phyloP scores from a whole-genome alignment of 108 stramenopile species.

The Cyclotella cryptica region DNA sequence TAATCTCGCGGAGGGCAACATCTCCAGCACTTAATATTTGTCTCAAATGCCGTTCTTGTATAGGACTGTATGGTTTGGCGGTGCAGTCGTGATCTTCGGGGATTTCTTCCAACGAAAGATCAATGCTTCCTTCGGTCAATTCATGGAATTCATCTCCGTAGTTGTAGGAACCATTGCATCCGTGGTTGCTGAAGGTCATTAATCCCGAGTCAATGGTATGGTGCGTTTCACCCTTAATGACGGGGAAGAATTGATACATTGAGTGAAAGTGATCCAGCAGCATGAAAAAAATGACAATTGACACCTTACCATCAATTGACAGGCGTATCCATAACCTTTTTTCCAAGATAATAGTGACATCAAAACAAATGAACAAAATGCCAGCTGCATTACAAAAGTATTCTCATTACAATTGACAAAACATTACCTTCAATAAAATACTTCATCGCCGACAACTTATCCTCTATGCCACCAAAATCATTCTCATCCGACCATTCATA shows the following conservation, averaged over 20 bases:
- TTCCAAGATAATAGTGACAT: too few relatives aligned
- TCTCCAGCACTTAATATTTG: slow-evolving; percentile 14
- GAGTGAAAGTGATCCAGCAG: not conserved
- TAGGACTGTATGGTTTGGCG: slow-evolving; percentile 21
- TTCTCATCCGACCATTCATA: slow-evolving; percentile 13
- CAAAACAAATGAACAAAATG: too few relatives aligned
- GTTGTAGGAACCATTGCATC: slow-evolving; percentile 44
- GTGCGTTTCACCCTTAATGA: slow-evolving; percentile 24
- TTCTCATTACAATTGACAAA: not conserved
- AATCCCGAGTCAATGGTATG: slow-evolving; percentile 31
- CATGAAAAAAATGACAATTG: too few relatives aligned
- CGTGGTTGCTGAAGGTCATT: slow-evolving; percentile 39
- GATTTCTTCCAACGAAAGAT: not conserved
- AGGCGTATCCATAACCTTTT: slow-evolving; percentile 17
- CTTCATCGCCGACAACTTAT: slow-evolving; percentile 9
- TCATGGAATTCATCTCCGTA: slow-evolving; percentile 17
- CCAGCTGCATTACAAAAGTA: not conserved
- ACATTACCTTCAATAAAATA: slow-evolving; percentile 32
- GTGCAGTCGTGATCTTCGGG: slow-evolving; percentile 7
- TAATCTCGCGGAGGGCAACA: not conserved
- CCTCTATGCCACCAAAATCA: not conserved
- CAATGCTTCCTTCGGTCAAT: slow-evolving; percentile 11
- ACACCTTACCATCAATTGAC: slow-evolving; percentile 19
- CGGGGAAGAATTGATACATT: not conserved
- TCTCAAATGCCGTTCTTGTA: slow-evolving; percentile 34